Evolutionary conservation across 306 rosid genomes (phyloP), one percentile per base, ranked within the genome.

Genomic region (Abrus precatorius): DNA sequence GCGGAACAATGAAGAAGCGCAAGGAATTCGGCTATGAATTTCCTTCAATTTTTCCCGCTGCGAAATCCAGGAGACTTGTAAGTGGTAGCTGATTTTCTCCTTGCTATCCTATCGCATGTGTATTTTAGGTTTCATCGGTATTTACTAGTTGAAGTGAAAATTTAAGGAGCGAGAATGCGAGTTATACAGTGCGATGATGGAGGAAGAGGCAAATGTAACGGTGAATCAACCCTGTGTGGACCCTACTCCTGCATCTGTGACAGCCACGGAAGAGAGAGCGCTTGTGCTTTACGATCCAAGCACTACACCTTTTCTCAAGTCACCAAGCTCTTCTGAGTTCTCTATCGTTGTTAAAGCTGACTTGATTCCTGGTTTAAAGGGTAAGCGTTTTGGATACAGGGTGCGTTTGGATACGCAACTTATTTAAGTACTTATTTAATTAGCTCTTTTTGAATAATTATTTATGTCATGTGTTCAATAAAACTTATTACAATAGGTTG

Each of bases 301-400:
- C 3, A 49, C 57, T 20, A 10, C 72, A 5, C 69, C 72, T 44
- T 36, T 84, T 20, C 52, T 69, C 6, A 86, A 56, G 53, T 64
- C 85, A 0, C 90, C 87, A 0, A 50, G 34, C 47, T 71, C 85
- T 3, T 48, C 20, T 2, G 84, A 86, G 8, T 84, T 89, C 62
- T 65, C 88, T 6, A 29, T 89, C 6, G 43, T 89, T 32, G 68
- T 86, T 44, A 77, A 77, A 12, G 50, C 90, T 7, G 83, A 84
- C 68, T 68, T 86, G 73, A 73, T 84, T 77, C 92, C 88, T 6
- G 84, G 83, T 20, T 77, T 89, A 5, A 84, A 75, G 49, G 90
- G 92, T 89, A 34, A 49, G 7, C 63, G 1, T 27, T 53, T 53
- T n/a, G 59, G 2, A 5, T 0, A 34, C 3, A 34, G 38, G n/a